phyloP scores from a whole-genome alignment of 2,329 filamentous ascomycete species.

The Scedosporium minutisporum region DNA sequence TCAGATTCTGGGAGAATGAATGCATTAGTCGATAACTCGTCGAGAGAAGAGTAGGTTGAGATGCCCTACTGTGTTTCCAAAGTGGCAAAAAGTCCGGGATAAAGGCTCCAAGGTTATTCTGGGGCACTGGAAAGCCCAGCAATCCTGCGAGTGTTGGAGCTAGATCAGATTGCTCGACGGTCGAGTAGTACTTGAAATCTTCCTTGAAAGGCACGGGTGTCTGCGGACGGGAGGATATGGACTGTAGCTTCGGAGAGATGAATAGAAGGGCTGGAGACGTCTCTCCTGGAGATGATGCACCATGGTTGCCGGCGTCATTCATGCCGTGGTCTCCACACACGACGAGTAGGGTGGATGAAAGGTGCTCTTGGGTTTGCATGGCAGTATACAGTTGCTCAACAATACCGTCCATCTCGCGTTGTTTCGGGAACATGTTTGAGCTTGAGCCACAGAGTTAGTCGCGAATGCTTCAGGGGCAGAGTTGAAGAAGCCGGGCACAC shows the following conservation, averaged over 20 bases:
- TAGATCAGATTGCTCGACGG: constrained; percentile 89
- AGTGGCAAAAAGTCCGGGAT: constrained; percentile 70
- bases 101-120: constrained; percentile 83
- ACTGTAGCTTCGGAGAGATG: constrained; percentile 70
- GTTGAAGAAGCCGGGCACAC: constrained; percentile 10
- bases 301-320: constrained; percentile 97
- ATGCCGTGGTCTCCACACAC: constrained; percentile 96
- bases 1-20: constrained; percentile 30
- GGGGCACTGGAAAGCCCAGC: constrained; percentile 76
- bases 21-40: background rate
- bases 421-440: constrained; percentile 85
- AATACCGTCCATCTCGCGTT: constrained; percentile 84
- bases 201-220: constrained; percentile 50
- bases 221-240: constrained; percentile 32
- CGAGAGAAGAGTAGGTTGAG: constrained; percentile 12
- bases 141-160: constrained; percentile 81
- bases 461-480: background rate
- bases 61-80: constrained; percentile 54
- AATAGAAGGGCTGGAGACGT: constrained; percentile 90
- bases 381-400: constrained; percentile 67
- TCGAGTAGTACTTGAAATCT: constrained; percentile 75
- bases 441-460: constrained; percentile 31
- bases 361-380: constrained; percentile 60
- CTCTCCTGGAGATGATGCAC: constrained; percentile 85
- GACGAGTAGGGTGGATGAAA: constrained; percentile 71